phyloP scores from a whole-genome alignment of 257 asterid species.

The Eustoma russellianum region DNA sequence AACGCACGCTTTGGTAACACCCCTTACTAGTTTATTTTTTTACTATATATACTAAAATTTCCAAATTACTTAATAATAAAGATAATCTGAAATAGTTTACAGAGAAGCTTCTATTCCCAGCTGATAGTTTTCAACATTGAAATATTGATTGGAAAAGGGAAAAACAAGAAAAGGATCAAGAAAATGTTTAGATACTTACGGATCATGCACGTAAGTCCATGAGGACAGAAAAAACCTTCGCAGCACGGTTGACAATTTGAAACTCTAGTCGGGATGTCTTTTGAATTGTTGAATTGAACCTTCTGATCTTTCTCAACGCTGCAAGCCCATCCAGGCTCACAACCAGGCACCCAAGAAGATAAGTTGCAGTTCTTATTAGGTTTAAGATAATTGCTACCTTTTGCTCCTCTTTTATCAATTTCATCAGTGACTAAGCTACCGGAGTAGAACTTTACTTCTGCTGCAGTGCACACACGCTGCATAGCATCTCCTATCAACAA shows the following conservation, averaged over 20 bases:
- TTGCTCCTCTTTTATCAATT: slow-evolving; percentile 18
- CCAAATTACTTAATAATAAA: too few relatives aligned
- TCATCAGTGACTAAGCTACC: slow-evolving; percentile 30
- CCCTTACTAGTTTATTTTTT: too few relatives aligned
- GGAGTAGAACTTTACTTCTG: slow-evolving; percentile 67
- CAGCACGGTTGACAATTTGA: slow-evolving; percentile 72
- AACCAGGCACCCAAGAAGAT: slow-evolving; percentile 72
- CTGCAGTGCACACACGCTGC: slow-evolving; percentile 84
- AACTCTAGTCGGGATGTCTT: slow-evolving; percentile 50
- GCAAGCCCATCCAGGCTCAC: slow-evolving; percentile 99
- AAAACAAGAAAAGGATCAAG: background rate
- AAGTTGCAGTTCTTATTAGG: slow-evolving; percentile 86
- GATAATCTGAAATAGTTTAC: background rate
- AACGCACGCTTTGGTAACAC: too few relatives aligned
- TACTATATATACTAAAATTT: too few relatives aligned
- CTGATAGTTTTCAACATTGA: too few relatives aligned
- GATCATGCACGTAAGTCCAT: slow-evolving; percentile 97
- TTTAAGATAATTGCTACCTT: slow-evolving; percentile 31
- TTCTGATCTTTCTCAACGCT: slow-evolving; percentile 31
- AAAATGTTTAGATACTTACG: slow-evolving; percentile 46
- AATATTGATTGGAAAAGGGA: too few relatives aligned
- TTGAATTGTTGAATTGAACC: slow-evolving; percentile 47
- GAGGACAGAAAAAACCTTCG: slow-evolving; percentile 95
- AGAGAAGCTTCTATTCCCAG: too few relatives aligned
- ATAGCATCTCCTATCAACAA: slow-evolving; percentile 39